A percentile compares a stretch with the other conserved stretches of the same genome.
Conservation (phyloP, 129 eudicot genomes). For the Chrysanthemum lavandulifolium region DNA sequence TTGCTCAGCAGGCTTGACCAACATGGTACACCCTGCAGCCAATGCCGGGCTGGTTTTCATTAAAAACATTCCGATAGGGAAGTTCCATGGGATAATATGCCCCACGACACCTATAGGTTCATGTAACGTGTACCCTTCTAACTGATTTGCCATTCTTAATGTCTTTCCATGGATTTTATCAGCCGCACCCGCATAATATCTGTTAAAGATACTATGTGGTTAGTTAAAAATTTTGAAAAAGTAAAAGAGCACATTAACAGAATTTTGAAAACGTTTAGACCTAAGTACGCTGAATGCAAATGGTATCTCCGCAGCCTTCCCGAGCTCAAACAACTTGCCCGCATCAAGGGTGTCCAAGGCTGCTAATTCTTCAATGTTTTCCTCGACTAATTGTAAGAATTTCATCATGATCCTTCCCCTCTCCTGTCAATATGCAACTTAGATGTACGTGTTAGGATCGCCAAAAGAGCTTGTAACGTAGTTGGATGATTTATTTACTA, state of each 20-base stretch:
- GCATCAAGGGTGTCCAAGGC: conserved; percentile 73
- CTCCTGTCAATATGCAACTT: conserved; percentile 36
- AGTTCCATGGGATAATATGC: conserved; percentile 94
- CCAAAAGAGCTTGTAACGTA: too few relatives aligned
- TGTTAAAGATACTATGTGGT: background rate
- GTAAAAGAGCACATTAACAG: background rate
- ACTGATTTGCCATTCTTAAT: conserved; percentile 53
- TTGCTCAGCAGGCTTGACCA: conserved; percentile 92
- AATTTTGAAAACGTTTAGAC: background rate
- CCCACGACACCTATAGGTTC: conserved; percentile 95
- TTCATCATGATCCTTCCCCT: conserved; percentile 75
- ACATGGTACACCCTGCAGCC: conserved; percentile 97
- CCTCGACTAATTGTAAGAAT: conserved; percentile 60
- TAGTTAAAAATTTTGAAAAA: background rate
- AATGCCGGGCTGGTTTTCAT: conserved; percentile 72
- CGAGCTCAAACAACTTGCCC: conserved; percentile 51
- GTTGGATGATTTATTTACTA: too few relatives aligned
- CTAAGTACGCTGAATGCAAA: conserved; percentile 39
- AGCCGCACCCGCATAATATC: conserved; percentile 94
- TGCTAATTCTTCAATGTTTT: conserved; percentile 67
- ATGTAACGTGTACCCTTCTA: conserved; percentile 70
- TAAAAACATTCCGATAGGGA: conserved; percentile 63
- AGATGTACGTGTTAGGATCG: background rate
- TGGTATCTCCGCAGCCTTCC: conserved; percentile 51
- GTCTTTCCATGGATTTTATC: conserved; percentile 91